Evolutionary conservation across 2,329 filamentous ascomycete species (phyloP).

Genomic region (Arthrobotrys sphaeroides): DNA sequence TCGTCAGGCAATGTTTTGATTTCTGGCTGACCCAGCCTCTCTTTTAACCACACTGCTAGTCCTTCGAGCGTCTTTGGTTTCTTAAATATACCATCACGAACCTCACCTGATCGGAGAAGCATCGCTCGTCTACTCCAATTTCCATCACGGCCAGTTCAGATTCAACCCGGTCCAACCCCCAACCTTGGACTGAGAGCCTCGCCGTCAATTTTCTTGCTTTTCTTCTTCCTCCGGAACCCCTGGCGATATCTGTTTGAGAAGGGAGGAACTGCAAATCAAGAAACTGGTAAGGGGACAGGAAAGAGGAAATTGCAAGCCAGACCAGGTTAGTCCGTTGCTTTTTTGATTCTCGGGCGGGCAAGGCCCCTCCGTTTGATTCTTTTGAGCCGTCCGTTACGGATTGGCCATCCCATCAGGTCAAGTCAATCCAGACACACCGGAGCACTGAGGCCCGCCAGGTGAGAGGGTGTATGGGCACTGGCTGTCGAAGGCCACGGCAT

Average conservation of each 20-base stretch:
- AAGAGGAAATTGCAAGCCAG: constrained; percentile 54
- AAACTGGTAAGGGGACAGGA: constrained; percentile 53
- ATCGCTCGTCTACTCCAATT: constrained; percentile 2
- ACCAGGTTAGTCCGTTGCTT: constrained; percentile 53
- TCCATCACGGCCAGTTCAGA: not conserved
- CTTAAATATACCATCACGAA: constrained; percentile 11
- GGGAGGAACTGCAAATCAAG: constrained; percentile 49
- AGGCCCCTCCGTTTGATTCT: constrained; percentile 48
- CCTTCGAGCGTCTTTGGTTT: not conserved
- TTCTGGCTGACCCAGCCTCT: constrained; percentile 29
- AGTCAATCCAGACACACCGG: constrained; percentile 43
- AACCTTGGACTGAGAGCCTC: not conserved
- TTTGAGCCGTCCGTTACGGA: constrained; percentile 44
- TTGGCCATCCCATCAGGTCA: constrained; percentile 49
- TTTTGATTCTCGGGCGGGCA: constrained; percentile 46
- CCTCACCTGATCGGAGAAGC: constrained; percentile 11
- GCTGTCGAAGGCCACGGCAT: constrained; percentile 6
- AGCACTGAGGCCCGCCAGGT: constrained; percentile 34
- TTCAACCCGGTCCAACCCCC: not conserved
- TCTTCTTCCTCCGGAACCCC: constrained; percentile 24
- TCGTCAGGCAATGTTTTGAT: constrained; percentile 31
- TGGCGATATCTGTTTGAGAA: constrained; percentile 51
- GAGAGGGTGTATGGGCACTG: constrained; percentile 43
- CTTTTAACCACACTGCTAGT: not conserved
- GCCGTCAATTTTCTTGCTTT: constrained; percentile 27